Evolutionary conservation across 208 protist species (phyloP), one percentile per base, ranked within the genome.

Genomic region (Trichomonas tenax): DNA sequence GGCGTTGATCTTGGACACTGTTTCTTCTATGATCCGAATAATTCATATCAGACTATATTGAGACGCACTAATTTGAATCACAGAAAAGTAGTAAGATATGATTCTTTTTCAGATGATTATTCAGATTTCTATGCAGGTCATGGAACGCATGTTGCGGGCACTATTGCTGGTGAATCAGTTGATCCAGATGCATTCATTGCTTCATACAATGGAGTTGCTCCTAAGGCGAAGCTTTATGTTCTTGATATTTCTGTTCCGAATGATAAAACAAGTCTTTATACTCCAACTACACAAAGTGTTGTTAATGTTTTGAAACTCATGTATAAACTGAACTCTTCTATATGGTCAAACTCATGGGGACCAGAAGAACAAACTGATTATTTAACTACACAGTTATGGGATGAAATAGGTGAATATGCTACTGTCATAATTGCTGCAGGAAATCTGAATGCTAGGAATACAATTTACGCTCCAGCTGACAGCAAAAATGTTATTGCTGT

Each of bases 81-180:
- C 38, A 34, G 44, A 38, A 93, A 93, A 38, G 44, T 93, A 26
- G 40, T 51, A 17, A 58, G 17, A 93, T 93, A 93, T 93, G 26
- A 38, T 34, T 38, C 86, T 38, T 34, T 51, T 26, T 10, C 40
- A 38, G 6, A 15, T 9, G 44, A 34, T 23, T 11, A 8, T 38
- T 21, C 40, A 51, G 44, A 34, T 46, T 15, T 58, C 36, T 23
- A 51, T 38, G 17, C 11, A 49, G 86, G 86, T 6, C 86, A 93
- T 51, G 96, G 96, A 36, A 96, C 96, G 38, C 96, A 96, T 72
- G 34, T 72, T 4, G 3, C 95, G 23, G 96, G 88, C 3, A 96
- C 51, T 17, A 88, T 96, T 41, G 96, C 45, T n/a, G 96, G 96
- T 23, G 41, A 93, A 93, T 44, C 23, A 17, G 4, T 58, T 51